Evolutionary conservation across 1,139 yeast genomes (phyloP).

Genomic region (Sugiyamaella pinicola): DNA sequence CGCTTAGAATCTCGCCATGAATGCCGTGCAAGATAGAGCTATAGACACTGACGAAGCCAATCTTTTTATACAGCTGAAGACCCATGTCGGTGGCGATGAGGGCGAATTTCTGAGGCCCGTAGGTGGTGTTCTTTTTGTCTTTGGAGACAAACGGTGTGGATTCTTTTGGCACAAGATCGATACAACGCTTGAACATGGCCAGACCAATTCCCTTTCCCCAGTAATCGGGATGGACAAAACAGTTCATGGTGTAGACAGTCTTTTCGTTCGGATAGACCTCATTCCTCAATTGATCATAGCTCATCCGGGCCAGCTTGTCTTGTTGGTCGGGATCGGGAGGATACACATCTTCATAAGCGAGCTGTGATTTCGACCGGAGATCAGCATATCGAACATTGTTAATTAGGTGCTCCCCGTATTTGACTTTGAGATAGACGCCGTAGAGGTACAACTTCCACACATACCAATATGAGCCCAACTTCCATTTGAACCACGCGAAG

Average conservation of each 20-base stretch:
- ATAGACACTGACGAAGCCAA: slow-evolving; percentile 14
- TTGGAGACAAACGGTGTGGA: slow-evolving; percentile 19
- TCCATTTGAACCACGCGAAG: slow-evolving; percentile 18
- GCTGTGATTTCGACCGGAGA: not conserved
- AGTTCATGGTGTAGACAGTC: slow-evolving; percentile 12
- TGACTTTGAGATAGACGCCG: not conserved
- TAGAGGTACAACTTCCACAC: not conserved
- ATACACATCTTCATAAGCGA: not conserved
- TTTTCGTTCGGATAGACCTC: slow-evolving; percentile 8
- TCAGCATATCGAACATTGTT: not conserved
- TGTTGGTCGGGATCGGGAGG: slow-evolving; percentile 3
- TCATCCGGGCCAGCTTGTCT: slow-evolving; percentile 10
- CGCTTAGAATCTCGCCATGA: not conserved
- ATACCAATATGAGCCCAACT: not conserved
- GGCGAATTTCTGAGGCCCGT: slow-evolving; percentile 21
- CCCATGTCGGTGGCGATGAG: slow-evolving; percentile 19
- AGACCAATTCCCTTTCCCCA: slow-evolving; percentile 19
- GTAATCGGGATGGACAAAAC: slow-evolving; percentile 18
- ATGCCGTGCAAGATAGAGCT: not conserved
- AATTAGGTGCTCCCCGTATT: slow-evolving; percentile 14
- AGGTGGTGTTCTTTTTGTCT: slow-evolving; percentile 7
- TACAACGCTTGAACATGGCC: slow-evolving; percentile 5
- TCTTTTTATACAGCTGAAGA: slow-evolving; percentile 15
- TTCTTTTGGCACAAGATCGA: slow-evolving; percentile 11
- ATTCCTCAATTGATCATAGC: slow-evolving; percentile 11